Percentiles rank a stretch among this genome's conserved stretches.
phyloP scores from a whole-genome alignment of 768 basidiomycete species.

The Leucocoprinus leucothites region DNA sequence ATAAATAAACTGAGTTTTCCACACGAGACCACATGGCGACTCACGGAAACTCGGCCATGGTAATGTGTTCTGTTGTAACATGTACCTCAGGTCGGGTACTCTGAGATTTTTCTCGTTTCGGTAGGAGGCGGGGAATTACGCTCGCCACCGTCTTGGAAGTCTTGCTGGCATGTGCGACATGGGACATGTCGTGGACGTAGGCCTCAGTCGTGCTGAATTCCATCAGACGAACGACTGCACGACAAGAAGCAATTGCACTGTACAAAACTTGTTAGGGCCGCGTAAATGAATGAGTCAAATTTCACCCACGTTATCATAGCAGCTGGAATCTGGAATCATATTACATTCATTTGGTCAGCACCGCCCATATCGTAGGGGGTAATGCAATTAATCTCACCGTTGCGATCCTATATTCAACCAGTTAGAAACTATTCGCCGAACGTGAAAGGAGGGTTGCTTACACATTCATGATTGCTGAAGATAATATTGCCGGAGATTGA shows the following conservation, averaged over 20 bases:
- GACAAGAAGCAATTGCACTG: conserved; percentile 62
- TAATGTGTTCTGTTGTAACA: conserved; percentile 59
- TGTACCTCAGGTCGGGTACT: conserved; percentile 45
- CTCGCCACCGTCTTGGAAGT: conserved; percentile 13
- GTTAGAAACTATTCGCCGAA: conserved; percentile 7
- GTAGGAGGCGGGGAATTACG: conserved; percentile 18
- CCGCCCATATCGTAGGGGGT: not conserved
- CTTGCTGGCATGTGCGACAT: conserved; percentile 15
- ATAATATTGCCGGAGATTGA: not conserved
- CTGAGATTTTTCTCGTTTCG: conserved; percentile 27
- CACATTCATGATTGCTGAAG: conserved; percentile 59
- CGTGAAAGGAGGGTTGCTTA: conserved; percentile 29
- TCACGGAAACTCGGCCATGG: conserved; percentile 54
- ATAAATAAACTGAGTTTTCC: not conserved
- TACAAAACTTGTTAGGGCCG: conserved; percentile 3
- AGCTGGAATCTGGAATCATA: conserved; percentile 48
- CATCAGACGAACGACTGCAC: conserved; percentile 63
- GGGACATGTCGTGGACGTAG: conserved; percentile 44
- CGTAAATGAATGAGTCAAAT: not conserved
- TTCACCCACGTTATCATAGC: conserved; percentile 55
- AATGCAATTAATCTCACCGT: conserved; percentile 35
- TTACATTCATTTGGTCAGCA: conserved; percentile 10
- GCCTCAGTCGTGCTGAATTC: conserved; percentile 48
- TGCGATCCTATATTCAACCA: conserved; percentile 38
- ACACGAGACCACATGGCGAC: conserved; percentile 17